Evolutionary conservation across 2,329 filamentous ascomycete species (phyloP).

Genomic region (Mycosphaerella arachidis): DNA sequence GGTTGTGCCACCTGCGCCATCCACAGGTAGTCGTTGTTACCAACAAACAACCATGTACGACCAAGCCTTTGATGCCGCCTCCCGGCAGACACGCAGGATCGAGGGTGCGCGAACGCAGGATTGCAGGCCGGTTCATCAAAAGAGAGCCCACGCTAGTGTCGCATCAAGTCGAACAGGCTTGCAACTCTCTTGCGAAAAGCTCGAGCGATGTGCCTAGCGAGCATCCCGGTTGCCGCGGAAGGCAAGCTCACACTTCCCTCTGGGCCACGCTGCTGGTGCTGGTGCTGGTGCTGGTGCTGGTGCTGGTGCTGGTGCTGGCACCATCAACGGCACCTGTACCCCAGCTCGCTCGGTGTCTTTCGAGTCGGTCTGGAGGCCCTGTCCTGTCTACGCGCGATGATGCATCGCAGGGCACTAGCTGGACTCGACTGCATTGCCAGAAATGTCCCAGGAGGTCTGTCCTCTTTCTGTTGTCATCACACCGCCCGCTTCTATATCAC

Average conservation of each 20-base stretch:
- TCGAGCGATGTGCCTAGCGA: conserved; percentile 9
- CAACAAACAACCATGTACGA: neutral
- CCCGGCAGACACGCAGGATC: neutral
- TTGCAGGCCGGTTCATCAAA: conserved; percentile 6
- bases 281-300: conserved; percentile 8
- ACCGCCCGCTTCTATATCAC: conserved; percentile 24
- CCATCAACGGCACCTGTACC: neutral
- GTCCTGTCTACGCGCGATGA: conserved; percentile 16
- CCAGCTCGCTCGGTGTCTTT: neutral
- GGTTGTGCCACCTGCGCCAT: neutral
- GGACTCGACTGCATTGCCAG: neutral
- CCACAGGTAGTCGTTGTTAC: neutral
- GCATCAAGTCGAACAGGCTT: conserved; percentile 6
- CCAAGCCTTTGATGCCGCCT: neutral
- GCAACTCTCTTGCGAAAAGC: conserved; percentile 3
- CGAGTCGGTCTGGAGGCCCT: conserved; percentile 9
- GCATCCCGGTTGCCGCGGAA: conserved; percentile 17
- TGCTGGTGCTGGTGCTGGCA: conserved; percentile 5
- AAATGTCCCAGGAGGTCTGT: conserved; percentile 7
- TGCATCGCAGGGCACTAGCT: conserved; percentile 13
- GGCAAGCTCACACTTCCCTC: conserved; percentile 10
- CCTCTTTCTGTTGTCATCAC: conserved; percentile 19
- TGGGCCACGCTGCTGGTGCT: conserved; percentile 4
- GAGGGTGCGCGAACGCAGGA: neutral
- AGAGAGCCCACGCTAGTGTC: conserved; percentile 13